A percentile compares a stretch with the other conserved stretches of the same genome.
Conservation (phyloP, 768 basidiomycete species). For the Chalciporus pseudorubinellus region DNA sequence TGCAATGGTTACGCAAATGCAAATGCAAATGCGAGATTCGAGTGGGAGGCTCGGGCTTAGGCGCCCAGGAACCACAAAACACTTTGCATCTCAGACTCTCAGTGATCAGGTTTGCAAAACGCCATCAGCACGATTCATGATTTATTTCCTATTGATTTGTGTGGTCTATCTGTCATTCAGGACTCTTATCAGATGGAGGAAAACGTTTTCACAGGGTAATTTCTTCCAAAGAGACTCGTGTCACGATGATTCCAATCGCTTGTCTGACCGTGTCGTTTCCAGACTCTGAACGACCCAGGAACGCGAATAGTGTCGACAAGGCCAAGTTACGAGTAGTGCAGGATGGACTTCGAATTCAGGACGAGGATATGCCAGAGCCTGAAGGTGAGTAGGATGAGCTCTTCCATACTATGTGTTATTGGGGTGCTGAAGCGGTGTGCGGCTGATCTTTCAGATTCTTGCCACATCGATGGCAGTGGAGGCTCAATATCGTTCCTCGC, state of each 20-base stretch:
- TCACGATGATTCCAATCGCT: background rate
- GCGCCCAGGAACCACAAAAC: no score
- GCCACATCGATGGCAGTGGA: background rate
- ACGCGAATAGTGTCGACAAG: no score
- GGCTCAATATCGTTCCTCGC: background rate
- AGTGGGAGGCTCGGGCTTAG: no score
- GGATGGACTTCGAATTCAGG: background rate
- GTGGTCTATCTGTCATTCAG: background rate
- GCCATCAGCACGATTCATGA: background rate
- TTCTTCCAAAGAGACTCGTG: no score
- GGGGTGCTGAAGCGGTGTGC: no score
- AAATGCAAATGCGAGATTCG: no score
- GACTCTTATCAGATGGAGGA: background rate
- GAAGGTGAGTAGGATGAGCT: background rate
- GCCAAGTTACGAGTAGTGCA: background rate
- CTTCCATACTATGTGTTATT: background rate
- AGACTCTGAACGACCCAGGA: background rate
- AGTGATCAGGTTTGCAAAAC: no score
- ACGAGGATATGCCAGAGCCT: background rate
- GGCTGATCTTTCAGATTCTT: background rate
- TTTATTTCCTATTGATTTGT: background rate
- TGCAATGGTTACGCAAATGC: no score
- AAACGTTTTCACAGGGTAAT: background rate
- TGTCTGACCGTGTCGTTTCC: background rate
- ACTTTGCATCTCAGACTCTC: no score